Percentiles rank a stretch among this genome's conserved stretches.
phyloP scores from a whole-genome alignment of 305 asterid species.

The Solanum hybrid region DNA sequence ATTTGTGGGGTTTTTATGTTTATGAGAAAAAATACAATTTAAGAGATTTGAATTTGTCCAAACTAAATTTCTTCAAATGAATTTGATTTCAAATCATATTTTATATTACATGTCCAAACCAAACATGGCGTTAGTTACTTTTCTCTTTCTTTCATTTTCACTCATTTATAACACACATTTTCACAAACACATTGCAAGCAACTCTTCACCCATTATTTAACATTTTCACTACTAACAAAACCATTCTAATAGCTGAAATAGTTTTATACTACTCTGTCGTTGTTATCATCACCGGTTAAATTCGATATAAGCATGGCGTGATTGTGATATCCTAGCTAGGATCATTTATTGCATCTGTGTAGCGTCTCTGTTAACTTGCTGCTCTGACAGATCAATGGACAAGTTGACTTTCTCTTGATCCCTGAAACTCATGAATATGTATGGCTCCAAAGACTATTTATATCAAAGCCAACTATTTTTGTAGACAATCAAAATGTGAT shows the following conservation, averaged over 20 bases:
- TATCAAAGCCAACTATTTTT: background rate
- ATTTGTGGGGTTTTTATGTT: background rate
- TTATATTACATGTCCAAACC: too few species aligned
- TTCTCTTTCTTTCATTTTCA: background rate
- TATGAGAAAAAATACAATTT: background rate
- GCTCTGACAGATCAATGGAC: background rate
- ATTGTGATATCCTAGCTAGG: too few species aligned
- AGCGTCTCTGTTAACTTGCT: background rate
- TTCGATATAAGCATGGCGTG: too few species aligned
- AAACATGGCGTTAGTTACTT: background rate
- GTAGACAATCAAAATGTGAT: background rate
- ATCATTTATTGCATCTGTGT: too few species aligned
- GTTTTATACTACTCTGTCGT: too few species aligned
- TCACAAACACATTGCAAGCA: background rate
- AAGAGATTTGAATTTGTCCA: background rate
- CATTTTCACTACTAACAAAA: background rate
- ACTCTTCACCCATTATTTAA: background rate
- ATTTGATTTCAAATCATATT: too few species aligned
- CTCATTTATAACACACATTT: background rate
- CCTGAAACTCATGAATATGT: background rate
- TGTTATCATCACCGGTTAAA: too few species aligned
- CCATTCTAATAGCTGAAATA: background rate
- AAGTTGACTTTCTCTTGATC: background rate
- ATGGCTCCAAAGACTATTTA: background rate
- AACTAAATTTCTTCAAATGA: rapidly evolving